Base-by-base conservation (phyloP, 192 early-diverging fungal species). In the Irineochytrium annulatum region DNA sequence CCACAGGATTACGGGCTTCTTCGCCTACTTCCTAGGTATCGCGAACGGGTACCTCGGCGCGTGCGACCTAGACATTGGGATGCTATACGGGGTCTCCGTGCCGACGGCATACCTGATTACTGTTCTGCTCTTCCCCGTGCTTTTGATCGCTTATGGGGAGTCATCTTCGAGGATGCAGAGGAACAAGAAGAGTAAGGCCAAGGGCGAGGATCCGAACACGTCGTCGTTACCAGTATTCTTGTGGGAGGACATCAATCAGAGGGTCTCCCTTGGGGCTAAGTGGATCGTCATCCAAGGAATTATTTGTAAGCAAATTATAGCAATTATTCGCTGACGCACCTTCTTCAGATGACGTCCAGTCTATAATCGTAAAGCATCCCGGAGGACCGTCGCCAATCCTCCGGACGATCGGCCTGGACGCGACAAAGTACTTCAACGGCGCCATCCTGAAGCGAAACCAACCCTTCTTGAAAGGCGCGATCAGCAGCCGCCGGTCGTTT, bases 221-320 rank as follows among this genome's bases (percentile, higher is more conserved):
- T 6, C 26, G 16, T n/a, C n/a, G n/a, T 41, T 72, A 13, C 72
- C 72, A 3, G 33, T 34, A 11, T 74, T 74, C 35, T 28, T 29
- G 22, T 74, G 72, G 72, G 72, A 74, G 34, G 59, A 64, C 31
- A 46, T 74, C 16, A 57, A 74, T 29, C 49, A 63, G 45, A 27
- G 67, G 16, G 63, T 74, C 5, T 52, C 61, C 0, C 30, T 52
- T 8, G 72, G 72, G 34, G 57, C 57, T 16, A 74, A 74, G 43
- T 74, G 72, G 72, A 65, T 74, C 14, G 60, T 74, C 0, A 74
- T 74, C 39, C 39, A 68, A n/a, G 44, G 46, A 16, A 43, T 74
- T 13, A 70, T 74, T 8, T 74, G 68, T 69, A 29, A 69, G 68
- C 46, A 6, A 48, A 13, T 17, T 13, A 56, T 41, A 8, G 11